Conservation (phyloP, 768 basidiomycete species). For the Rhodotorula sphaerocarpa region DNA sequence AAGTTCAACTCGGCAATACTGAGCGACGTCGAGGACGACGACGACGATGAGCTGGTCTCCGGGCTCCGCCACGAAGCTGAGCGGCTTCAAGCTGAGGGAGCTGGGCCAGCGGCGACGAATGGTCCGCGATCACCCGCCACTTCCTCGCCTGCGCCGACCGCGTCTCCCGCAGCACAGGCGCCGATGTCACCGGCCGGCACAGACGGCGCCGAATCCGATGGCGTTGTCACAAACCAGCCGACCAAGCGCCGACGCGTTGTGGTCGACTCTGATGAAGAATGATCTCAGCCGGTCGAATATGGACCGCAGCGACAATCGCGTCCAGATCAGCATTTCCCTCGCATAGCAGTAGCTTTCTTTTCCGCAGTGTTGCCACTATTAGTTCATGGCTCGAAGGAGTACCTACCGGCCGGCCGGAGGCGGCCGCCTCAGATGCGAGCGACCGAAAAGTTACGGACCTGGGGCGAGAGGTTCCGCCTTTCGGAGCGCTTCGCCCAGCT, state of each 20-base stretch:
- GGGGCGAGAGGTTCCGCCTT: too few species aligned
- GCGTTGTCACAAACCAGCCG: conserved; percentile 6
- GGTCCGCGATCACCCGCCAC: not conserved
- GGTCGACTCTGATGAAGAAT: conserved; percentile 21
- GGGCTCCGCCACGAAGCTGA: conserved; percentile 1
- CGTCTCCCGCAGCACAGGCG: not conserved
- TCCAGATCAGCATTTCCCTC: too few species aligned
- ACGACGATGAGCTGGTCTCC: conserved; percentile 9
- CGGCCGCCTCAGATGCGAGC: too few species aligned
- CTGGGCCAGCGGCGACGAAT: not conserved
- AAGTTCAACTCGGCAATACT: conserved; percentile 7
- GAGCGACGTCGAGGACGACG: conserved; percentile 24
- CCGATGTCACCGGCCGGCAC: not conserved
- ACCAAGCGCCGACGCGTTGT: conserved; percentile 31
- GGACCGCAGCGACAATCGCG: too few species aligned
- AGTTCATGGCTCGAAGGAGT: too few species aligned
- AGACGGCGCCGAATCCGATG: not conserved
- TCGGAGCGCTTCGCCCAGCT: too few species aligned
- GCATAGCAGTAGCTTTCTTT: too few species aligned
- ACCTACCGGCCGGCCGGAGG: too few species aligned
- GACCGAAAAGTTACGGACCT: too few species aligned
- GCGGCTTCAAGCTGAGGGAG: not conserved
- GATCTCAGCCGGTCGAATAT: not conserved
- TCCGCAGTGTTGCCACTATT: too few species aligned
- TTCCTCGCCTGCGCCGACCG: conserved; percentile 13